Conservation (phyloP, 352 stramenopile species). For the Phytopythium ostracodes region DNA sequence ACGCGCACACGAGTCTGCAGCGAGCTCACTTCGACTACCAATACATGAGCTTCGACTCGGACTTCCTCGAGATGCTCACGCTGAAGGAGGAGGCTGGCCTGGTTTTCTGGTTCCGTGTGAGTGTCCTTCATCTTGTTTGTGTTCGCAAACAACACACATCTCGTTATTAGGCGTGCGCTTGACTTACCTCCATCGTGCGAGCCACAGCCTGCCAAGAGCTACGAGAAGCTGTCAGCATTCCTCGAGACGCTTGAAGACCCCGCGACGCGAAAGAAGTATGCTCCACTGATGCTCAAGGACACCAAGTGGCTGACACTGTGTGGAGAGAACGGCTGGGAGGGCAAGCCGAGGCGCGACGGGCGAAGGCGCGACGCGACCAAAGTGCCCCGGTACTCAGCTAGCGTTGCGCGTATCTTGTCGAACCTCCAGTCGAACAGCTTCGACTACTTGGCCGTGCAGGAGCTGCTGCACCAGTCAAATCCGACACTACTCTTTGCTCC, state of each 20-base stretch:
- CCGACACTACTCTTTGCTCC: slow-evolving; percentile 58
- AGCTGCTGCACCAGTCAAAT: slow-evolving; percentile 68
- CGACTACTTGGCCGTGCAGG: slow-evolving; percentile 64
- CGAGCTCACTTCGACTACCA: slow-evolving; percentile 65
- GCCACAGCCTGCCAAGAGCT: slow-evolving; percentile 51
- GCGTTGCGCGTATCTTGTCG: slow-evolving; percentile 42
- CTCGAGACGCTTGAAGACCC: slow-evolving; percentile 48
- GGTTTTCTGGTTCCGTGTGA: slow-evolving; percentile 73
- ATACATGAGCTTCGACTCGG: slow-evolving; percentile 73
- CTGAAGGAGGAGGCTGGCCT: slow-evolving; percentile 68
- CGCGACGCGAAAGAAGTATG: slow-evolving; percentile 33
- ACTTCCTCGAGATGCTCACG: slow-evolving; percentile 72
- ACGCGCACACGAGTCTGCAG: slow-evolving; percentile 63
- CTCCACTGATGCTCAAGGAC: slow-evolving; percentile 56
- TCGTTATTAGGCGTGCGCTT: not conserved
- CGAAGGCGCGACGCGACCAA: slow-evolving; percentile 35
- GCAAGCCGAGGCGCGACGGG: slow-evolving; percentile 49
- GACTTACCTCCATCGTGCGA: not conserved
- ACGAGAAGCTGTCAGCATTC: slow-evolving; percentile 60
- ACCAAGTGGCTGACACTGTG: slow-evolving; percentile 62
- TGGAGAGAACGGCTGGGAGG: slow-evolving; percentile 67
- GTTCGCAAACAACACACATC: not conserved
- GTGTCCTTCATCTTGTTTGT: slow-evolving; percentile 2
- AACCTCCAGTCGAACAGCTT: slow-evolving; percentile 68
- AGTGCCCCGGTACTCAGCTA: slow-evolving; percentile 53